phyloP scores from a whole-genome alignment of 371 early-diverging fungal species.

The Rhizopus microsporus region DNA sequence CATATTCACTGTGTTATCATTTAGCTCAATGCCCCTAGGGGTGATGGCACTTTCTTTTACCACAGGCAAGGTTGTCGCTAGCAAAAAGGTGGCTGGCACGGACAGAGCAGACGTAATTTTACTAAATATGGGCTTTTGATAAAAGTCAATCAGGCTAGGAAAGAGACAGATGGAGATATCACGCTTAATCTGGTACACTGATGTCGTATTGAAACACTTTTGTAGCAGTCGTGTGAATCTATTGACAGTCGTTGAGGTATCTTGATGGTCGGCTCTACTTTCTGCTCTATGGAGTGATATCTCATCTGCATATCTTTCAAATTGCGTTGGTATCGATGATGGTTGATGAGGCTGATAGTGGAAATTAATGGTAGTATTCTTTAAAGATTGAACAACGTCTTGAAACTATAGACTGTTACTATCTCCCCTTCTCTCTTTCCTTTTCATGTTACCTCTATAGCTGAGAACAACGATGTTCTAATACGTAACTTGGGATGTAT shows the following conservation, averaged over 20 bases:
- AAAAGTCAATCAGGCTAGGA: conserved; percentile 55
- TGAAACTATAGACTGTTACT: conserved; percentile 39
- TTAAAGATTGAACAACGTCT: conserved; percentile 52
- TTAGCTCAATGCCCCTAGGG: conserved; percentile 15
- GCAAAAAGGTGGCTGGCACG: conserved; percentile 53
- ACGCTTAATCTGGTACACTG: conserved; percentile 1
- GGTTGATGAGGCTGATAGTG: conserved; percentile 1
- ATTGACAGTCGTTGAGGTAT: neutral
- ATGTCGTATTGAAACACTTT: conserved; percentile 10
- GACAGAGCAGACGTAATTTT: conserved; percentile 56
- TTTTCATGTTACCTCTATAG: conserved; percentile 37
- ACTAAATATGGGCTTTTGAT: conserved; percentile 51
- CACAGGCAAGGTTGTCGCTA: conserved; percentile 62
- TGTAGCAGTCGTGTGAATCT: neutral
- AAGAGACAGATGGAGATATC: conserved; percentile 41
- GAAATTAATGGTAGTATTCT: conserved; percentile 24
- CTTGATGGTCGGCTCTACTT: conserved; percentile 8
- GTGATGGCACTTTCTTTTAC: conserved; percentile 44
- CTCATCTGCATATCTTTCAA: conserved; percentile 19
- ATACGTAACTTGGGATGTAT: conserved; percentile 42
- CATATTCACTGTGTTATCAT: conserved; percentile 32
- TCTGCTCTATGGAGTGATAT: conserved; percentile 22
- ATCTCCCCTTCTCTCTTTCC: neutral
- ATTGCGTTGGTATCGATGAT: neutral
- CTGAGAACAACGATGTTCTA: conserved; percentile 48